Evolutionary conservation across 1,284 basidiomycete genomes (phyloP).

Genomic region (Tilletiopsis washingtonensis): DNA sequence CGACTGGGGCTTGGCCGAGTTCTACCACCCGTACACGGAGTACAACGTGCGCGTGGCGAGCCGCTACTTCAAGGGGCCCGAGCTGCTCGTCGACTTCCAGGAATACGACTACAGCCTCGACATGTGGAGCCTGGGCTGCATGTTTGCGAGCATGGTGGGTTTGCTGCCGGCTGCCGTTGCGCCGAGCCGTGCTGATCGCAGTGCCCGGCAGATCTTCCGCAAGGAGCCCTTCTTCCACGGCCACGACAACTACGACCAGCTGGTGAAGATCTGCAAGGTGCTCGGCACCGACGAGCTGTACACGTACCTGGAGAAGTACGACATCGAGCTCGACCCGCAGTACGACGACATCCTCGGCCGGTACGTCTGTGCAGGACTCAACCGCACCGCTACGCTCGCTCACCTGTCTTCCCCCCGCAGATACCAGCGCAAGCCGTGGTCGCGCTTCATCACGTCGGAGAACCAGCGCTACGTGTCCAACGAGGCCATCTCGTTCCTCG

Average conservation of each 20-base stretch:
- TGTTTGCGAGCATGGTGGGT: slow-evolving; percentile 64
- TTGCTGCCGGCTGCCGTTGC: neutral
- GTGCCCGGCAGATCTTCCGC: slow-evolving; percentile 69
- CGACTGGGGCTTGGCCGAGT: slow-evolving; percentile 98
- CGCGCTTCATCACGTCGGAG: slow-evolving; percentile 54
- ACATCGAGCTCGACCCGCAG: slow-evolving; percentile 58
- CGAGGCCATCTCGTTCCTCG: slow-evolving; percentile 66
- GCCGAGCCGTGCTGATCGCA: neutral
- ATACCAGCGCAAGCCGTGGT: slow-evolving; percentile 83
- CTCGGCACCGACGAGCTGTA: slow-evolving; percentile 93
- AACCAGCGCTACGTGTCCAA: slow-evolving; percentile 97
- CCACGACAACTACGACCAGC: slow-evolving; percentile 96
- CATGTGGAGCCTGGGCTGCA: slow-evolving; percentile 98
- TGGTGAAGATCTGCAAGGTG: slow-evolving; percentile 97
- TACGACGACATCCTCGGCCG: slow-evolving; percentile 46
- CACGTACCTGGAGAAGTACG: slow-evolving; percentile 54
- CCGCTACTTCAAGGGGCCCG: slow-evolving; percentile 96
- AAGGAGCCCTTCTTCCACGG: slow-evolving; percentile 99
- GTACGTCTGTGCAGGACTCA: neutral
- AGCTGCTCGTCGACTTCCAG: slow-evolving; percentile 93
- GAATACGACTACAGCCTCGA: slow-evolving; percentile 84
- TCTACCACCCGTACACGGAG: slow-evolving; percentile 94
- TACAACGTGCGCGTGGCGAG: slow-evolving; percentile 98
- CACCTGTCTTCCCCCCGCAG: slow-evolving; percentile 73
- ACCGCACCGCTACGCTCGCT: slow-evolving; percentile 46